A percentile compares a stretch with the other conserved stretches of the same genome.
Conservation (phyloP, 2,329 filamentous ascomycete genomes). For the Pseudocercospora eumusae region DNA sequence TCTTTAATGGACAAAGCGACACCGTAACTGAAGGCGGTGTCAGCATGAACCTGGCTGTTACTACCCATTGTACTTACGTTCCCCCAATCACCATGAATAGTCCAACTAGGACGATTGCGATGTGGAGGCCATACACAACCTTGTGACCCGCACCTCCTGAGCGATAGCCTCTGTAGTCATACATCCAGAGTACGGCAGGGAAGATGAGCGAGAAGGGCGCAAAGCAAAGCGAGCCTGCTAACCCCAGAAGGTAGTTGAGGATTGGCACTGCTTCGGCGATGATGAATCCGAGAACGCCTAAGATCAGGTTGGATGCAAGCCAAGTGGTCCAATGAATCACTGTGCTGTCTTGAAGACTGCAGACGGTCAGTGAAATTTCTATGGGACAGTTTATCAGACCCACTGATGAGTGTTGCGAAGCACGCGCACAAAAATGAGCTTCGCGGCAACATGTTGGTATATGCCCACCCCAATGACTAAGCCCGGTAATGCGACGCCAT, state of each 20-base stretch:
- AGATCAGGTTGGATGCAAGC: conserved; percentile 47
- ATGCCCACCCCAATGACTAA: conserved; percentile 52
- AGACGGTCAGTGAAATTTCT: background rate
- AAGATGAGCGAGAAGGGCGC: conserved; percentile 52
- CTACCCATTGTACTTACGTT: conserved; percentile 32
- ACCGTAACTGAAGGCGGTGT: conserved; percentile 41
- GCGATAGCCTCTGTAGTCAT: conserved; percentile 48
- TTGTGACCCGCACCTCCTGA: conserved; percentile 41
- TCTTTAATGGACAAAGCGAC: conserved; percentile 54
- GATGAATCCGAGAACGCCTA: conserved; percentile 50
- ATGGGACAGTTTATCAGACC: conserved; percentile 6
- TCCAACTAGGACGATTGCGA: conserved; percentile 46
- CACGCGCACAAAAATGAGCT: conserved; percentile 58
- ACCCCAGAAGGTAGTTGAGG: conserved; percentile 54
- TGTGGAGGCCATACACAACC: conserved; percentile 43
- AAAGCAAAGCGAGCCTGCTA: conserved; percentile 53
- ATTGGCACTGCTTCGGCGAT: conserved; percentile 57
- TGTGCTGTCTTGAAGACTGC: conserved; percentile 49
- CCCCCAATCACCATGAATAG: conserved; percentile 51
- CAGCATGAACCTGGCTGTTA: background rate
- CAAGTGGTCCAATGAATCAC: conserved; percentile 54
- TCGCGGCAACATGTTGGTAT: conserved; percentile 53
- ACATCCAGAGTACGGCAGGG: conserved; percentile 54
- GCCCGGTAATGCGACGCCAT: conserved; percentile 59
- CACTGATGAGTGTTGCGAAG: conserved; percentile 51